phyloP scores from a whole-genome alignment of 768 basidiomycete genomes.

The Rhizopogon sp. region DNA sequence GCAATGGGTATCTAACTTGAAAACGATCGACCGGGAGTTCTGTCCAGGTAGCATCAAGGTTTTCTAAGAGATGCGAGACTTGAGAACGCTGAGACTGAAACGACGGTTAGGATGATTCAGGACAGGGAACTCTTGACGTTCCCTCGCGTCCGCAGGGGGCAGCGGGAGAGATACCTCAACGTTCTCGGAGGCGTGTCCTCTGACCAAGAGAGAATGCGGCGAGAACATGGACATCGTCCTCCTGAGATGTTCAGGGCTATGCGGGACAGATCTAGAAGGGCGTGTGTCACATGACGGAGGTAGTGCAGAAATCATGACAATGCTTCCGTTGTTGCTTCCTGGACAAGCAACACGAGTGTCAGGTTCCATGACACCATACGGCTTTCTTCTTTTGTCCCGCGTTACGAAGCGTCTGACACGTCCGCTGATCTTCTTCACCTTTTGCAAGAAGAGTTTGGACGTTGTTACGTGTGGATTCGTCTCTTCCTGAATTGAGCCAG shows the following conservation, averaged over 20 bases:
- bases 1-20: background rate
- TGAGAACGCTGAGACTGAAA: conserved; percentile 26
- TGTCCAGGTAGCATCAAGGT: background rate
- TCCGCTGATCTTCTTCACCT: conserved; percentile 22
- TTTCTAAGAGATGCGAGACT: background rate
- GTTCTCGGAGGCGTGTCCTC: conserved; percentile 8
- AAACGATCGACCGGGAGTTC: background rate
- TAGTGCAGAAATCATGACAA: conserved; percentile 25
- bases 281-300: conserved; percentile 20
- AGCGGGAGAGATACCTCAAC: conserved; percentile 7
- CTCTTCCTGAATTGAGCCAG: background rate
- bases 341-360: conserved; percentile 14
- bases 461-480: background rate
- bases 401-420: conserved; percentile 23
- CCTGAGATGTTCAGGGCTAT: background rate
- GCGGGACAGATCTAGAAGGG: conserved; percentile 3
- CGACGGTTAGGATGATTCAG: conserved; percentile 17
- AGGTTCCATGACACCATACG: conserved; percentile 16
- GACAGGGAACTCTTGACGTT: conserved; percentile 4
- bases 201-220: conserved; percentile 18
- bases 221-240: conserved; percentile 16
- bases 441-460: conserved; percentile 18
- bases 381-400: conserved; percentile 7
- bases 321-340: conserved; percentile 26
- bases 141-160: conserved; percentile 10